A percentile compares a stretch with the other conserved stretches of the same genome.
Evolutionary conservation across 2,329 filamentous ascomycete genomes (phyloP).

Genomic region (Paecilomyces variotii): DNA sequence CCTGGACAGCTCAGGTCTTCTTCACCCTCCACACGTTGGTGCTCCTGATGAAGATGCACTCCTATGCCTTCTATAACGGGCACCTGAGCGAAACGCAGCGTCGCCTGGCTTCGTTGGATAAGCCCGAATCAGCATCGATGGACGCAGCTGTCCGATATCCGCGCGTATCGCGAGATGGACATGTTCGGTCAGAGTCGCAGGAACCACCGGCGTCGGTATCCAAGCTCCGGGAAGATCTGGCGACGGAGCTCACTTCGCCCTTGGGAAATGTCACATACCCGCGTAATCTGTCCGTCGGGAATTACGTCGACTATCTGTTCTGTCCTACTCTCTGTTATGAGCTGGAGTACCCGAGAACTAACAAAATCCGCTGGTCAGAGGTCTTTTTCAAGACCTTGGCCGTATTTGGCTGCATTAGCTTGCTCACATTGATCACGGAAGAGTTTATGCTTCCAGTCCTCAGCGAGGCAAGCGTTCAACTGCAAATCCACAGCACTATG

Average conservation of each 20-base stretch:
- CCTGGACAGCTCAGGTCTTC: slow-evolving; percentile 96
- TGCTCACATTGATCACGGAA: slow-evolving; percentile 82
- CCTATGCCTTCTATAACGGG: slow-evolving; percentile 96
- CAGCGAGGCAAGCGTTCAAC: slow-evolving; percentile 56
- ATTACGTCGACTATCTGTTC: slow-evolving; percentile 79
- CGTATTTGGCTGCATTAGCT: slow-evolving; percentile 92
- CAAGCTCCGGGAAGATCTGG: slow-evolving; percentile 75
- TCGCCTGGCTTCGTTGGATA: slow-evolving; percentile 73
- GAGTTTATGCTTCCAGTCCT: slow-evolving; percentile 93
- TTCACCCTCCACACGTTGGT: slow-evolving; percentile 84
- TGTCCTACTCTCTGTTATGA: slow-evolving; percentile 98
- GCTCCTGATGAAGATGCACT: slow-evolving; percentile 98
- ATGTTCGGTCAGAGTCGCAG: slow-evolving; percentile 22
- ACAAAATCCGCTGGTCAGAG: slow-evolving; percentile 67
- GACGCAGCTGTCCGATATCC: slow-evolving; percentile 71
- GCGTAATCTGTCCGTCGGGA: slow-evolving; percentile 70
- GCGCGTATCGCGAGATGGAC: slow-evolving; percentile 36
- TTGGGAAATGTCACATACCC: slow-evolving; percentile 87
- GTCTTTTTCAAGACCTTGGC: slow-evolving; percentile 79
- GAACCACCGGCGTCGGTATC: slow-evolving; percentile 48
- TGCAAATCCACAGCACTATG: slow-evolving; percentile 41
- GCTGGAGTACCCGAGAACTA: slow-evolving; percentile 81
- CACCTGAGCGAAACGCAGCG: slow-evolving; percentile 83
- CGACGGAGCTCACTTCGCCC: slow-evolving; percentile 82
- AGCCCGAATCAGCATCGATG: slow-evolving; percentile 56